These are phyloP conservation scores for Brassica cretica DNA, from an alignment of 345 rosid genomes.

Conservation along the genomic window DNA sequence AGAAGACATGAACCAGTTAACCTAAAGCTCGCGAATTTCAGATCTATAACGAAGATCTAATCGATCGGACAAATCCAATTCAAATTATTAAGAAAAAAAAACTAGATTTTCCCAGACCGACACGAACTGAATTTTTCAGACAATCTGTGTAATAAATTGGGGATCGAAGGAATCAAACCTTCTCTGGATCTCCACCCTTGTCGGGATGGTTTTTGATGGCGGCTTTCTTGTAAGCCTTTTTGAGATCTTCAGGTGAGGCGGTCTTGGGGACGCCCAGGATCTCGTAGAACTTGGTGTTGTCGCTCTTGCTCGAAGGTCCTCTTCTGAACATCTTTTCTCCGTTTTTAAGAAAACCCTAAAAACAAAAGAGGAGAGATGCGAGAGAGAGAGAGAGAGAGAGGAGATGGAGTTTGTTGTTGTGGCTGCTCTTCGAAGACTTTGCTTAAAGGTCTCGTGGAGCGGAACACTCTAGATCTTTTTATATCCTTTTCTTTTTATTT, in stretches of 20 bases:
- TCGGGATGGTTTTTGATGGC: conserved; percentile 6
- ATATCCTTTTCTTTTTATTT: background rate
- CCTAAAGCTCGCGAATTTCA: conserved; percentile 14
- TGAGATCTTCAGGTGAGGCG: background rate
- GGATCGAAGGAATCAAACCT: background rate
- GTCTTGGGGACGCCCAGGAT: background rate
- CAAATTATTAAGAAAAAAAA: background rate
- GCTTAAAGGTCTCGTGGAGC: conserved; percentile 38
- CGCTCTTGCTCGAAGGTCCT: conserved; percentile 39
- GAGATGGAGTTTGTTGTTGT: conserved; percentile 28
- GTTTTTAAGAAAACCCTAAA: conserved; percentile 30
- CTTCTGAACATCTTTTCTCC: conserved; percentile 69
- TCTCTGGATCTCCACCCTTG: background rate
- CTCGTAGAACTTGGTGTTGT: conserved; percentile 5
- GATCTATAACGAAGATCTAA: background rate
- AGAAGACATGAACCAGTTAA: conserved; percentile 4
- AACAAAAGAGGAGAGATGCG: background rate
- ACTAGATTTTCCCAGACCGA: background rate
- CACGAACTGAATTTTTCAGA: background rate
- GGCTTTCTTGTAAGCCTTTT: conserved; percentile 1
- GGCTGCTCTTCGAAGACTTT: conserved; percentile 24
- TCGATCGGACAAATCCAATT: conserved; percentile 17
- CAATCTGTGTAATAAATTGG: background rate
- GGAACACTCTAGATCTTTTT: conserved; percentile 33
- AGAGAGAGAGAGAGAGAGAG: background rate